Base-by-base conservation (phyloP, 768 basidiomycete genomes). In the Coprinopsis marcescibilis region DNA sequence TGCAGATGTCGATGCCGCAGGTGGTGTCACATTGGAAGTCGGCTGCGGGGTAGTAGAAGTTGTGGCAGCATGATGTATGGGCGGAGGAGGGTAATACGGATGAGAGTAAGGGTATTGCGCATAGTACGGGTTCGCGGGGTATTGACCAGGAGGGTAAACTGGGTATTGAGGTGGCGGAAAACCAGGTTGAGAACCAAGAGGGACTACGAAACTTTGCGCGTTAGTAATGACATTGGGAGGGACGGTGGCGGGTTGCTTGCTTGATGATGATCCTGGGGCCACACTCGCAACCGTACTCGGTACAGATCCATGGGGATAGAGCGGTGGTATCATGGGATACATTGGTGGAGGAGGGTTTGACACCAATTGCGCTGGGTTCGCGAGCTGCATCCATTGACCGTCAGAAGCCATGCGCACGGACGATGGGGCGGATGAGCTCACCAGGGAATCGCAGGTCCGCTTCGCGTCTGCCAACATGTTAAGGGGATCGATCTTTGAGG, bases 401-500 rank as follows among this genome's bases (percentile, higher is more conserved):
- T 50, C 49, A 52, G 33, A 27, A 33, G 12, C 48, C 38, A 17
- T 17, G 33, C n/a, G 13, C 25, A 14, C 27, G 32, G 46, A 25
- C 41, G 32, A 45, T 46, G 42, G 21, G 25, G 34, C 32, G 4
- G 40, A 50, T 17, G 25, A 30, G 30, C 72, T 63, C 63, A 89
- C 87, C 21, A 90, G 73, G 17, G 75, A 77, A 62, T 90, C 87
- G 52, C 88, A 89, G 13, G 83, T 77, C 23, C 79, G 74, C 62
- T 87, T 89, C 4, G 87, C 88, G 43, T 89, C 88, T 27, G 63
- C 74, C 3, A 90, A 73, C 78, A 90, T 82, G 45, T 67, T 66
- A 35, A 90, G 55, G 3, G 87, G 87, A 54, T 90, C 87, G 12
- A 89, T 74, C 53, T 84, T 85, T 48, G 69, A 75, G 11, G 70